Base-by-base conservation (phyloP, 208 protist species). In the Sergeia podlipaevii region DNA sequence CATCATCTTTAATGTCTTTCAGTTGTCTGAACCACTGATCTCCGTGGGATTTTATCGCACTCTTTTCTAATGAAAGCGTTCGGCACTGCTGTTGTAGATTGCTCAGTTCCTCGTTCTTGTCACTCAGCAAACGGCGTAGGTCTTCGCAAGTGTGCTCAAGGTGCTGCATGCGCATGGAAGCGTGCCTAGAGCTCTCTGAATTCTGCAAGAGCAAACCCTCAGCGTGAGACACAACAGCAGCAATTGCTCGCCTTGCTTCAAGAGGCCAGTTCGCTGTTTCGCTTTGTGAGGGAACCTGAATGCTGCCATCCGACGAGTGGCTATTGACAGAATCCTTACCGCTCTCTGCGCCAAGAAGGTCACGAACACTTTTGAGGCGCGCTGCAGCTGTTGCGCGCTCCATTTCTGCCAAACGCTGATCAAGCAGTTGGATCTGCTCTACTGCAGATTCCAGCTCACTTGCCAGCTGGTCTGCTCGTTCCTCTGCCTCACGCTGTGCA, bases 401-500 rank as follows among this genome's bases (percentile, higher is more conserved):
- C 64, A 85, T 81, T 43, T 87, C 81, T 1, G 75, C 81, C 11
- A 93, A 57, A 18, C 80, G 76, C 30, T 68, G 69, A 39, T 93
- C 86, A n/a, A 93, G 53, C 0, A 69, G 54, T 44, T 85, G 74
- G 60, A 93, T 93, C 36, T 85, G 75, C 43, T 77, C 71, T 24
- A 87, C 74, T 24, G 86, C 86, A 1, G 71, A 69, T 33, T 83
- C 70, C 13, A 93, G 63, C 41, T 89, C 86, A 21, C 58, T 70
- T 0, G 64, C 58, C 11, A 89, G 59, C 54, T 77, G 78, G 24
- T 56, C 52, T 2, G 81, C 73, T 3, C 76, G 63, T 27, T 70
- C 68, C 48, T 93, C 85, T 15, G 81, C 81, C 59, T 90, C 80
- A 13, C 77, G 68, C 52, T 79, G 79, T 24, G 70, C 69, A 0